These are phyloP conservation scores for Fusarium oligoseptatum DNA, from an alignment of 2,329 filamentous ascomycete species.

Conservation along the genomic window DNA sequence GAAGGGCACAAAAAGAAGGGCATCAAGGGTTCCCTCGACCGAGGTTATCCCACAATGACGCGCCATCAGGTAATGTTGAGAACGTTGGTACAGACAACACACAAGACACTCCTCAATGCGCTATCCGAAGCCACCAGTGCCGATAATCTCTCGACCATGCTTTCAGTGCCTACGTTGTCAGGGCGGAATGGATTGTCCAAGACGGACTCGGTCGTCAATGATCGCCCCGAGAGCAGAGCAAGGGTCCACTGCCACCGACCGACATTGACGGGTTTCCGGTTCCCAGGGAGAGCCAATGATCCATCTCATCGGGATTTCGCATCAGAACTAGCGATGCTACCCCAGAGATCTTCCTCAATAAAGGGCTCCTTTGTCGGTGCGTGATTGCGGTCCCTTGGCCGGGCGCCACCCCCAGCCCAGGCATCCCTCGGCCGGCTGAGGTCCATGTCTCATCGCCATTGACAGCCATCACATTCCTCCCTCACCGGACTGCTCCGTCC, in stretches of 20 bases:
- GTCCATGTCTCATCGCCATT: conserved; percentile 34
- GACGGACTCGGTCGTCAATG: conserved; percentile 25
- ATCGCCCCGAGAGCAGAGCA: conserved; percentile 20
- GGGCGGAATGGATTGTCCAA: conserved; percentile 40
- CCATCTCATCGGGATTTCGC: conserved; percentile 31
- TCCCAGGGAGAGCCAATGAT: conserved; percentile 37
- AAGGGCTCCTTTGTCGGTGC: conserved; percentile 19
- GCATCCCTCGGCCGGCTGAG: conserved; percentile 2
- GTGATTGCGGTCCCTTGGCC: conserved; percentile 23
- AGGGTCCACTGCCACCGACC: conserved; percentile 34
- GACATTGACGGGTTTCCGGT: conserved; percentile 36
- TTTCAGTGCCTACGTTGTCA: conserved; percentile 15
- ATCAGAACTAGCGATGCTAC: conserved; percentile 26
- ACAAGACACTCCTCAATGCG: conserved; percentile 24
- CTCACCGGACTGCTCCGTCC: conserved; percentile 29
- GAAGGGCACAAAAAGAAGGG: neutral
- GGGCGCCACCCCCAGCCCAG: neutral
- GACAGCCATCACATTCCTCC: conserved; percentile 42
- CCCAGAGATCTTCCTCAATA: conserved; percentile 30
- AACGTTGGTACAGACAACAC: conserved; percentile 47
- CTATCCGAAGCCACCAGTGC: conserved; percentile 26
- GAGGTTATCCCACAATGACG: conserved; percentile 5
- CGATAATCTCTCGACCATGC: conserved; percentile 23
- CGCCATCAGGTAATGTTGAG: conserved; percentile 57
- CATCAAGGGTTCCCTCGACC: neutral